These are phyloP conservation scores for Arxiozyma slooffiae DNA, from an alignment of 1,139 yeast species.

Conservation along the genomic window DNA sequence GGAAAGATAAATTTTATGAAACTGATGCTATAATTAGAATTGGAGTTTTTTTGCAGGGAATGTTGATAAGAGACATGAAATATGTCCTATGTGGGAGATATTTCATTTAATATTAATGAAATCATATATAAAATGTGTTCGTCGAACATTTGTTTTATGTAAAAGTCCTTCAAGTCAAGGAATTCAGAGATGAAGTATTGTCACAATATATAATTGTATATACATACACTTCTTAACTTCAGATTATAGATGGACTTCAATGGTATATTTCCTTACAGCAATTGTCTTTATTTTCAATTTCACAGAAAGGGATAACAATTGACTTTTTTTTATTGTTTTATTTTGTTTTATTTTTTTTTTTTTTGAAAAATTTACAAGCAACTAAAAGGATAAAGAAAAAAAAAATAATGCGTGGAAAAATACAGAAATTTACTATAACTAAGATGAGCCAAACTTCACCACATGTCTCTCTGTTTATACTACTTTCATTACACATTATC, in stretches of 20 bases:
- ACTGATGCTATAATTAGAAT: background rate
- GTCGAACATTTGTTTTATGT: conserved; percentile 12
- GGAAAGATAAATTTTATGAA: background rate
- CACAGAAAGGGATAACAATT: background rate
- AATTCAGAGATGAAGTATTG: background rate
- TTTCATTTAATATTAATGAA: background rate
- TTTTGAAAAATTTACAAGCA: background rate
- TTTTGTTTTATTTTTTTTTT: no score
- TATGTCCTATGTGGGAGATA: background rate
- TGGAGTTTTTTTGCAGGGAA: conserved; percentile 12
- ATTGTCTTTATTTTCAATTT: background rate
- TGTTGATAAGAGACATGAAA: conserved; percentile 8
- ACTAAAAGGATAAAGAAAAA: no score
- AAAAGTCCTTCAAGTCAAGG: conserved; percentile 17
- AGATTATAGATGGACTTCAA: background rate
- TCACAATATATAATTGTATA: background rate
- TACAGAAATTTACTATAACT: background rate
- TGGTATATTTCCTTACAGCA: background rate
- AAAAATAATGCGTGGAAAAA: background rate
- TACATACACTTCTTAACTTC: background rate
- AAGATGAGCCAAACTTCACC: no score
- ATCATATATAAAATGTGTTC: conserved; percentile 10
- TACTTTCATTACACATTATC: background rate
- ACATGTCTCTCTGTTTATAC: background rate
- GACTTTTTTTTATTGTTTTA: no score